A percentile compares a stretch with the other conserved stretches of the same genome.
These are phyloP conservation scores for Senna siamea DNA, from an alignment of 306 rosid genomes.

Conservation along the genomic window DNA sequence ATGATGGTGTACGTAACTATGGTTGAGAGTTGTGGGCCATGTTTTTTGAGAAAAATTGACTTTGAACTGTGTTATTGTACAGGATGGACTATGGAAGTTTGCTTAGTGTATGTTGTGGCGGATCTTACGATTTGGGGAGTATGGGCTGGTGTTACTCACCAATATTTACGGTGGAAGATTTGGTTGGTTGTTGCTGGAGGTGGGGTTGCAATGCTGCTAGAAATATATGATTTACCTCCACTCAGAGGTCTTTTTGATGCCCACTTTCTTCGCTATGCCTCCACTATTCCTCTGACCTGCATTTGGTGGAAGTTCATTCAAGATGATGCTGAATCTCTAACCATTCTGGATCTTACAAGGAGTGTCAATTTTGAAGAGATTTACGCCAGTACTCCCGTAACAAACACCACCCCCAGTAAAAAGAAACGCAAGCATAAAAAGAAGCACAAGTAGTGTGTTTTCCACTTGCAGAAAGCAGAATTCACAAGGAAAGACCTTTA, in stretches of 20 bases:
- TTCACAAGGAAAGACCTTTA: too few relatives aligned
- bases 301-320: conserved; percentile 89
- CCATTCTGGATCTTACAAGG: conserved; percentile 5
- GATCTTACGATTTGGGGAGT: conserved; percentile 81
- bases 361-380: too few relatives aligned
- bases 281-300: conserved; percentile 76
- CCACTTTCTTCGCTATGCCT: conserved; percentile 85
- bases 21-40: too few relatives aligned
- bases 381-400: too few relatives aligned
- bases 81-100: conserved; percentile 93
- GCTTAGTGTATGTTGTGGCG: conserved; percentile 65
- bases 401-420: neutral
- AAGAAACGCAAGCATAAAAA: neutral
- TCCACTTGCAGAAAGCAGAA: neutral
- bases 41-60: too few relatives aligned
- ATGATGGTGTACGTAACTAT: too few relatives aligned
- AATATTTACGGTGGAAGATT: conserved; percentile 78
- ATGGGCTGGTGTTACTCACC: conserved; percentile 64
- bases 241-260: conserved; percentile 70
- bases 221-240: conserved; percentile 80
- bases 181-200: conserved; percentile 73
- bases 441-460: neutral
- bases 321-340: conserved; percentile 69
- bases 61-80: conserved; percentile 29
- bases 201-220: conserved; percentile 78